Evolutionary conservation across 2,329 filamentous ascomycete genomes (phyloP).

Genomic region (Trichoderma gracile): DNA sequence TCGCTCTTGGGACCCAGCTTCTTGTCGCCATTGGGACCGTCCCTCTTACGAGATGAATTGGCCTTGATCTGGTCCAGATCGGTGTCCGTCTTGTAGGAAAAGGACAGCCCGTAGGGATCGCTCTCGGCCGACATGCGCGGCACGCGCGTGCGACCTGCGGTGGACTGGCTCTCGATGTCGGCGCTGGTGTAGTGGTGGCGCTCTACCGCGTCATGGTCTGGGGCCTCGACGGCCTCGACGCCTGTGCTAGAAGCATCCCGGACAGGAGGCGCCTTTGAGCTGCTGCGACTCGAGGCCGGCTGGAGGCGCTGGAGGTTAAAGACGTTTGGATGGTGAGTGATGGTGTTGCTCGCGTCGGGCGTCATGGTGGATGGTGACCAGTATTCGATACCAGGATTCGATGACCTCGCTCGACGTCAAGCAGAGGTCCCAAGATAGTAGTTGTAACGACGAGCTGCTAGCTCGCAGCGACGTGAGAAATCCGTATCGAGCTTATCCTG

Average conservation of each 20-base stretch:
- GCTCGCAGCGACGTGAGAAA: too few relatives aligned
- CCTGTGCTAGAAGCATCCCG: constrained; percentile 48
- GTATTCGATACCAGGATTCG: not conserved
- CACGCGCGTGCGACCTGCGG: constrained; percentile 44
- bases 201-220: constrained; percentile 44
- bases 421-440: not conserved
- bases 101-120: constrained; percentile 80
- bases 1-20: constrained; percentile 36
- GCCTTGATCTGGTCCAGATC: constrained; percentile 78
- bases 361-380: constrained; percentile 38
- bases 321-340: constrained; percentile 49
- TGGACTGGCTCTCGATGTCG: constrained; percentile 54
- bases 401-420: not conserved
- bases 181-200: constrained; percentile 44
- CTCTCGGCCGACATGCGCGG: constrained; percentile 63
- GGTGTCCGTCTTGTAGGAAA: constrained; percentile 71
- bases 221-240: constrained; percentile 43
- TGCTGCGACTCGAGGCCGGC: constrained; percentile 33
- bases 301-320: constrained; percentile 44
- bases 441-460: too few relatives aligned
- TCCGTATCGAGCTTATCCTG: too few relatives aligned
- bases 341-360: constrained; percentile 44
- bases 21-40: constrained; percentile 39
- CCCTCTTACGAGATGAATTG: constrained; percentile 77
- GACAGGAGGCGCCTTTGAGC: constrained; percentile 34